phyloP scores from a whole-genome alignment of 78 protist genomes.

The Tieghemostelium lacteum region DNA sequence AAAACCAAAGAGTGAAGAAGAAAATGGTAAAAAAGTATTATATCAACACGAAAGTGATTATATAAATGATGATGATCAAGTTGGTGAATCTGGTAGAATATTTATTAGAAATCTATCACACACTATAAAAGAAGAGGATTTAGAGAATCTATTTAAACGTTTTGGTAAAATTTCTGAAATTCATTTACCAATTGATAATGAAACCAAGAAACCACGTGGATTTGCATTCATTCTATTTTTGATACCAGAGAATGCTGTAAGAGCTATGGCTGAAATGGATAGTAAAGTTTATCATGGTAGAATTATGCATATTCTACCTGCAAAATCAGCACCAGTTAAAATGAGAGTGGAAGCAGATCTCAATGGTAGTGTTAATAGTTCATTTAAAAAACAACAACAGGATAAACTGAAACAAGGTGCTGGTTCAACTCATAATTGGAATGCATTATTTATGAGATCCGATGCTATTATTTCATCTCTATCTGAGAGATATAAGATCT shows the following conservation, averaged over 20 bases:
- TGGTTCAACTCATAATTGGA: conserved; percentile 90
- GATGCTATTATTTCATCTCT: conserved; percentile 92
- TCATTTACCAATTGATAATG: conserved; percentile 89
- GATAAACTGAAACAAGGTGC: conserved; percentile 39
- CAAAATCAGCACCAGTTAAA: conserved; percentile 27
- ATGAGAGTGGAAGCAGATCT: neutral
- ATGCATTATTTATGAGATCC: conserved; percentile 91
- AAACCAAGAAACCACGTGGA: conserved; percentile 90
- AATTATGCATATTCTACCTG: conserved; percentile 92
- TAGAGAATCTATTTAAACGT: conserved; percentile 17
- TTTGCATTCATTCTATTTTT: conserved; percentile 87
- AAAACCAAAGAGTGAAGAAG: conserved; percentile 9
- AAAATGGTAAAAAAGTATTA: conserved; percentile 3
- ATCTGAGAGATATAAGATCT: conserved; percentile 79
- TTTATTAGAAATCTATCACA: conserved; percentile 79
- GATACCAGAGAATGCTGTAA: conserved; percentile 89
- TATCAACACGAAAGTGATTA: conserved; percentile 25
- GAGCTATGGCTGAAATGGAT: conserved; percentile 77
- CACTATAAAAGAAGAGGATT: conserved; percentile 55
- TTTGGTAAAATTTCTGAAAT: conserved; percentile 87
- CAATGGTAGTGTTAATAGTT: neutral
- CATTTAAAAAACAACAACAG: conserved; percentile 76
- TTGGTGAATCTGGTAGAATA: conserved; percentile 69
- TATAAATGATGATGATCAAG: conserved; percentile 47
- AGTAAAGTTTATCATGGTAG: conserved; percentile 83